Evolutionary conservation across 108 stramenopile species (phyloP), one percentile per base, ranked within the genome.

Genomic region (Mayamaea pseudoterrestris): DNA sequence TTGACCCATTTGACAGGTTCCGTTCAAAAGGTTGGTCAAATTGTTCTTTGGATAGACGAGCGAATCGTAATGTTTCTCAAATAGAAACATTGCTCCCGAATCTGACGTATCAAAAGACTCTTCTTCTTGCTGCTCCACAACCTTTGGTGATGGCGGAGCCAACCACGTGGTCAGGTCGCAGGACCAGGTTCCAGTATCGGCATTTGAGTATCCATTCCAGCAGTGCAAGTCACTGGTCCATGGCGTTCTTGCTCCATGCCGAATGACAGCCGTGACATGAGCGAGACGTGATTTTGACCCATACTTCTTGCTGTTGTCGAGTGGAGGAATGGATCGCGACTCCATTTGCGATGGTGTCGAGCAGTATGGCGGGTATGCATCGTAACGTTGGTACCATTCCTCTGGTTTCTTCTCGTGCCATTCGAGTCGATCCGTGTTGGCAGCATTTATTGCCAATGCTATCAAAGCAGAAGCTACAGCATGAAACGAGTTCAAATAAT

Each of bases 1-100:
- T 55, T 93, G 93, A 14, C 93, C 93, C 53, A 67, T 28, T 65
- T 85, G 79, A 64, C 93, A 93, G 11, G 87, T 93, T 24, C 93
- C 86, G 57, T 80, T 78, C 50, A 83, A 52, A 21, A 44, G 20
- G 30, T 72, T 71, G 40, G 36, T 3, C 32, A 63, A 42, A n/a
- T 44, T 44, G 17, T 53, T 46, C 20, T 55, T 26, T 0, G 44
- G 59, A 58, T 32, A 30, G 11, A 39, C 27, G n/a, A 81, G 34
- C 3, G 79, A 81, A 60, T 80, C 78, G 44, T 83, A 88, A 3
- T 58, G 30, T 41, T 88, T 88, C 37, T 78, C 71, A 55, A 81
- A 83, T 24, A 79, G 27, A 53, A 81, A 65, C 24, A 60, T 57
- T 29, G 39, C 60, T 26, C 30, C 17, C 16, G 6, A 4, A 14